phyloP scores from a whole-genome alignment of 208 protist species.

The Naegleria fowleri region DNA sequence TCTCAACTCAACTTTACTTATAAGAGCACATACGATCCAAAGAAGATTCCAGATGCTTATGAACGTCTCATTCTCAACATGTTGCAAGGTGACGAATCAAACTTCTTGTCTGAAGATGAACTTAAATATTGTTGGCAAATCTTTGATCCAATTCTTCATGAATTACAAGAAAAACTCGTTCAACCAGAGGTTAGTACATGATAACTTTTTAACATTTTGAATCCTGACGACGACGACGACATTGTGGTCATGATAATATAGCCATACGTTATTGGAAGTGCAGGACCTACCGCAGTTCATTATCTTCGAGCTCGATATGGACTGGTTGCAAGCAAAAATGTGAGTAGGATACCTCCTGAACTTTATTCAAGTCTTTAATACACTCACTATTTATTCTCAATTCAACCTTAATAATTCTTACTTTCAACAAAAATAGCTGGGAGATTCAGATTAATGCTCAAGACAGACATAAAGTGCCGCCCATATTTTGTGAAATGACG shows the following conservation, averaged over 20 bases:
- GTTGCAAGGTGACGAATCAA: constrained; percentile 67
- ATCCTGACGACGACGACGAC: background rate
- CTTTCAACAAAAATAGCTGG: background rate
- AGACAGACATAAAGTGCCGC: no score
- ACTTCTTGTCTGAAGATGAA: constrained; percentile 82
- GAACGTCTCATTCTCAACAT: constrained; percentile 77
- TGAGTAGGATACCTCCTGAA: background rate
- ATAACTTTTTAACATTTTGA: background rate
- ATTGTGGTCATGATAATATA: no score
- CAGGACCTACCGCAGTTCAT: constrained; percentile 67
- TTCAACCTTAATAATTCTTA: no score
- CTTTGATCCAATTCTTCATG: constrained; percentile 74
- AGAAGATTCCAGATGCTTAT: constrained; percentile 75
- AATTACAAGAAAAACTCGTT: constrained; percentile 67
- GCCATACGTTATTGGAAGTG: constrained; percentile 60
- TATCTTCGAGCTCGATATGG: constrained; percentile 29
- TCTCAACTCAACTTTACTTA: constrained; percentile 75
- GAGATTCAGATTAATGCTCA: background rate
- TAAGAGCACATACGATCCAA: constrained; percentile 59
- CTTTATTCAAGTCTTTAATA: background rate
- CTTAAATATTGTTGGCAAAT: constrained; percentile 79
- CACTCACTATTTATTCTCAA: background rate
- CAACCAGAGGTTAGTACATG: constrained; percentile 48
- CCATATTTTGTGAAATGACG: no score
- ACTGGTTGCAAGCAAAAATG: background rate